Evolutionary conservation across 345 rosid species (phyloP).

Genomic region (Cardamine resedifolia): DNA sequence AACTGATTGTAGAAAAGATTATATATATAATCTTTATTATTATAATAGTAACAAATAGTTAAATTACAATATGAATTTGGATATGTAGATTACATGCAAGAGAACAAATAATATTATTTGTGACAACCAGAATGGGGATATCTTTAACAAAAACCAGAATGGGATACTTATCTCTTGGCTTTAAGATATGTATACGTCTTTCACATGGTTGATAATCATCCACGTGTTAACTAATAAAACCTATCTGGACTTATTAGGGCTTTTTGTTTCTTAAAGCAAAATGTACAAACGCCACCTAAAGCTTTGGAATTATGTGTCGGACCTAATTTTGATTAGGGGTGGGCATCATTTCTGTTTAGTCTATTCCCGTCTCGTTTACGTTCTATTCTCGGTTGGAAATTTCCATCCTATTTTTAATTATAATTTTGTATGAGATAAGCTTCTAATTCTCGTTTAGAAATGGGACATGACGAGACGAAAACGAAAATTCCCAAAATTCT

Average conservation of each 20-base stretch:
- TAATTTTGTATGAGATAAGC: no score
- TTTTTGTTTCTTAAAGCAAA: constrained; percentile 20
- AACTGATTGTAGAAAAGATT: background rate
- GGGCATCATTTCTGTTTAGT: no score
- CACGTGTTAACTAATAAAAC: constrained; percentile 32
- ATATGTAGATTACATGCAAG: background rate
- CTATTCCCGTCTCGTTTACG: no score
- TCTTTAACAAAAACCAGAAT: no score
- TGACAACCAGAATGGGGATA: constrained; percentile 24
- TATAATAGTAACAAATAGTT: background rate
- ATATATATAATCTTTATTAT: background rate
- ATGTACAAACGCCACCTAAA: constrained; percentile 24
- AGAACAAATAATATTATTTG: background rate
- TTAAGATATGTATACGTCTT: constrained; percentile 23
- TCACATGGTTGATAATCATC: constrained; percentile 26
- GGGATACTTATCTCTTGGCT: constrained; percentile 30
- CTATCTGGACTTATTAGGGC: constrained; percentile 23
- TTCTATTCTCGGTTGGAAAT: no score
- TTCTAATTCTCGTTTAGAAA: no score
- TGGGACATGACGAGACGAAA: no score
- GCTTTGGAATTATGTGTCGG: constrained; percentile 33
- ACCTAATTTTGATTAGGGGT: constrained; percentile 24
- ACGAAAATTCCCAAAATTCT: no score
- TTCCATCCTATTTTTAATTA: no score
- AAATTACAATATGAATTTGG: background rate